A percentile compares a stretch with the other conserved stretches of the same genome.
phyloP scores from a whole-genome alignment of 495 filamentous ascomycete species.

The Amphirosellinia nigrospora region DNA sequence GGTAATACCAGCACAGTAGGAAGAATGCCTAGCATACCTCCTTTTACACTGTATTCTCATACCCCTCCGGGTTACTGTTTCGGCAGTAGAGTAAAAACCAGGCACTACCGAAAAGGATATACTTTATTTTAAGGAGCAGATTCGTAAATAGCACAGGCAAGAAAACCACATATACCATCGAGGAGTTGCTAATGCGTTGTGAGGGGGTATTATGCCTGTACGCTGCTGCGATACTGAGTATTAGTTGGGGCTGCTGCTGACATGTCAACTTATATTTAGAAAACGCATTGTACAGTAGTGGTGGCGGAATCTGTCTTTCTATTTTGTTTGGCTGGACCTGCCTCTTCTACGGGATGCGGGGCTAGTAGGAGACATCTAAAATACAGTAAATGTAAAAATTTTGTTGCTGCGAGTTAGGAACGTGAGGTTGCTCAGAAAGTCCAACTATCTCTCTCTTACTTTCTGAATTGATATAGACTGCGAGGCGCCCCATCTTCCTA shows the following conservation, averaged over 20 bases:
- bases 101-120: slow-evolving; percentile 4
- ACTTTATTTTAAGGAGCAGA: background rate
- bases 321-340: background rate
- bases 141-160: background rate
- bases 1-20: too few species aligned
- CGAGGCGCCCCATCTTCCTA: background rate
- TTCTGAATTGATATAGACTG: background rate
- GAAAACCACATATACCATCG: background rate
- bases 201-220: background rate
- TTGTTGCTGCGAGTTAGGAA: background rate
- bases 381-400: background rate
- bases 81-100: background rate
- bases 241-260: slow-evolving; percentile 9
- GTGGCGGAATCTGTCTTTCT: background rate
- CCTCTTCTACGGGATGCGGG: background rate
- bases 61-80: background rate
- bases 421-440: too few species aligned
- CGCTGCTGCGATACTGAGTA: background rate
- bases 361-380: too few species aligned
- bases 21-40: background rate
- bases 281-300: too few species aligned
- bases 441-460: background rate
- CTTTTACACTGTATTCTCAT: background rate
- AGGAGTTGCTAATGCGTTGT: background rate
- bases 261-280: slow-evolving; percentile 16